Percentiles rank a stretch among this genome's conserved stretches.
Evolutionary conservation across 169 alveolate genomes (phyloP).

Genomic region (Plasmodium blacklocki): DNA sequence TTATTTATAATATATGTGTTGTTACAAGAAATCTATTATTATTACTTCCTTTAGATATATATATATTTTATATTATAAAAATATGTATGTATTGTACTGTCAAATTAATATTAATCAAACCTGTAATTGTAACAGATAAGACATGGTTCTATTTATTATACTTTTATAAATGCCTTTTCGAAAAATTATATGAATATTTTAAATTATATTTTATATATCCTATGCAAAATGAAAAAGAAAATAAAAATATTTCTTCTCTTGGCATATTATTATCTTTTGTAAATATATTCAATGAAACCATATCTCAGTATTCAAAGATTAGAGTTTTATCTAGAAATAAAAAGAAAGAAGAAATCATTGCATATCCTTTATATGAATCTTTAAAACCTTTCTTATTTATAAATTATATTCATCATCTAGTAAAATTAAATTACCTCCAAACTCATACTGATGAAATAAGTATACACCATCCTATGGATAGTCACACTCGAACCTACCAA

Average conservation of each 20-base stretch:
- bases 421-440: not conserved
- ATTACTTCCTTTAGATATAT: constrained; percentile 18
- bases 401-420: constrained; percentile 4
- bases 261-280: constrained; percentile 44
- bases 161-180: constrained; percentile 33
- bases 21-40: constrained; percentile 38
- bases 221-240: constrained; percentile 1
- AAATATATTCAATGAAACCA: constrained; percentile 33
- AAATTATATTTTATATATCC: not conserved
- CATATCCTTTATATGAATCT: constrained; percentile 62
- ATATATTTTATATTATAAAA: constrained; percentile 38
- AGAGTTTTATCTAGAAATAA: constrained; percentile 51
- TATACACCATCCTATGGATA: not conserved
- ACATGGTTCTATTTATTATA: constrained; percentile 49
- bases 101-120: constrained; percentile 40
- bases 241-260: not conserved
- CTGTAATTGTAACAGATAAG: constrained; percentile 36
- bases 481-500: too few relatives aligned
- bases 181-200: constrained; percentile 42
- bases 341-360: constrained; percentile 73
- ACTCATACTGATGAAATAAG: not conserved
- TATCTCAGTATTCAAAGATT: constrained; percentile 50
- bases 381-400: constrained; percentile 71
- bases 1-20: constrained; percentile 38
- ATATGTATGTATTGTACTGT: constrained; percentile 35